Evolutionary conservation across 2,329 filamentous ascomycete genomes (phyloP), one percentile per base, ranked within the genome.

Genomic region (Didymella sp.): DNA sequence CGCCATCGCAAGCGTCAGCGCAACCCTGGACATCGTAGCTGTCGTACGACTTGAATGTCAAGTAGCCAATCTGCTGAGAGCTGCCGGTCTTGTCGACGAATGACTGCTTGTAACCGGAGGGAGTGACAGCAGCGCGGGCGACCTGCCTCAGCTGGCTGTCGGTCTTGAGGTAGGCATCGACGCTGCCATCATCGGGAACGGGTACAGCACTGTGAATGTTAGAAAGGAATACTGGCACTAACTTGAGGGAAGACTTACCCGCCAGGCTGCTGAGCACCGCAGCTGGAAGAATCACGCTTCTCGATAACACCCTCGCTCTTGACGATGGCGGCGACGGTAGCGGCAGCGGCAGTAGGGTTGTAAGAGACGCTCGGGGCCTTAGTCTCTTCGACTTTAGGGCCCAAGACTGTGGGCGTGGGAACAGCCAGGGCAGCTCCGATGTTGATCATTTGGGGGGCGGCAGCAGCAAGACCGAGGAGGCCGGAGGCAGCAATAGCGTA

Each of bases 361-460:
- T 70, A 73, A 13, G 57, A 45, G 19, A 73, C 63, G 6, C 62
- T 63, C 25, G 70, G 60, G 21, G 69, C 58, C 12, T 66, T 60
- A 17, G 67, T 65, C 13, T 64, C 67, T 11, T 53, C 50, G 24
- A 72, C 55, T 13, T 70, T 70, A 25, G 74, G 65, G 6, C 63
- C 61, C 28, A 71, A 64, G 28, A 64, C 61, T 1, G 67, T 42
- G 12, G 64, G 62, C 22, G 70, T 70, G 43, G 72, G 60, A 6
- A 76, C 72, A 12, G 71, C 68, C 22, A 68, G 47, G 56, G 76
- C 69, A 41, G 77, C 70, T 30, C 72, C 71, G 31, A 76, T 71
- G 51, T 79, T 71, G 43, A 79, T 76, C 6, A 63, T 60, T 52
- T 68, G 58, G 42, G 67, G 66, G 45, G 63, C 57, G 22, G 66